Conservation (phyloP, 441 rosid genomes). For the Rhodomyrtus psidioides region DNA sequence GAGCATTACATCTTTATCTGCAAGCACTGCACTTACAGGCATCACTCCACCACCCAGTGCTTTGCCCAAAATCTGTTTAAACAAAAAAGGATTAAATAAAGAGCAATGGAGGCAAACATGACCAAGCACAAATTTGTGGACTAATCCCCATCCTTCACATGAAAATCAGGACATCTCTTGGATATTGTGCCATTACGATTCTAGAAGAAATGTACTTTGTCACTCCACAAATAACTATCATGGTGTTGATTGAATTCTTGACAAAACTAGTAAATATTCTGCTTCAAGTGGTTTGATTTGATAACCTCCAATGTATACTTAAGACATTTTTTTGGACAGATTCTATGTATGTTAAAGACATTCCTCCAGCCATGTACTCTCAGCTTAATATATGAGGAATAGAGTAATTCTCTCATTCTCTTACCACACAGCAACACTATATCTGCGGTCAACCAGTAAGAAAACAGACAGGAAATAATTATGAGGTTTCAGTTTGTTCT, state of each 20-base stretch:
- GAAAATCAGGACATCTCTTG: background rate
- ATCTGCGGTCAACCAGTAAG: background rate
- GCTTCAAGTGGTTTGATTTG: background rate
- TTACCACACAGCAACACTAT: background rate
- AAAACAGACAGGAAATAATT: background rate
- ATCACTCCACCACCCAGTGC: conserved; percentile 98
- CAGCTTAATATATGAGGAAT: background rate
- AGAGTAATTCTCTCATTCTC: background rate
- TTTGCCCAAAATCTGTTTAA: conserved; percentile 74
- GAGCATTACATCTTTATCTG: conserved; percentile 86
- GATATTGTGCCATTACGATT: background rate
- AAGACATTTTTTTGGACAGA: background rate
- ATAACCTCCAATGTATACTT: background rate
- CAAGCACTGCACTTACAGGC: conserved; percentile 93
- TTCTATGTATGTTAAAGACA: background rate
- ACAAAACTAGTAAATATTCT: background rate
- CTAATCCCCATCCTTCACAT: background rate
- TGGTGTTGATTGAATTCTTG: background rate
- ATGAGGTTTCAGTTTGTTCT: background rate
- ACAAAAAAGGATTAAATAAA: background rate
- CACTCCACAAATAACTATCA: background rate
- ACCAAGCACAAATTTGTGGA: background rate
- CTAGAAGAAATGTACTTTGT: background rate
- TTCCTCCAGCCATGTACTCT: background rate
- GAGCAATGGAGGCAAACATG: background rate